Conservation (phyloP, 2,329 filamentous ascomycete genomes). For the Zasmidium angulare region DNA sequence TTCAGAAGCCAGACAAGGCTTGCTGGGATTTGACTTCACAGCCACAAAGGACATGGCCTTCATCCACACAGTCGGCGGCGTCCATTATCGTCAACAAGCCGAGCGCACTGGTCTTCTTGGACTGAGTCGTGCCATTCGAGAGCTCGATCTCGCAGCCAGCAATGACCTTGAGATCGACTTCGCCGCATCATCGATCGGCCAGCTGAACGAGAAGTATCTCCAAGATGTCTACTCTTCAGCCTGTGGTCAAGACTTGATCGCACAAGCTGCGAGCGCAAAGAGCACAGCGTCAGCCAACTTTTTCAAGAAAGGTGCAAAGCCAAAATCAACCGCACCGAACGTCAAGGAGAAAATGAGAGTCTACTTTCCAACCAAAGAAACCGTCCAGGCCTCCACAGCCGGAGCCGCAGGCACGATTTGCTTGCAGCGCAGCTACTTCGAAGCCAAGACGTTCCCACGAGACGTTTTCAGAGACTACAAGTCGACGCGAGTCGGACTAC, state of each 20-base stretch:
- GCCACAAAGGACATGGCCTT: conserved; percentile 72
- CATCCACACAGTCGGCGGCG: conserved; percentile 69
- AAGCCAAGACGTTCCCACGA: conserved; percentile 66
- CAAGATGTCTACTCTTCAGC: conserved; percentile 58
- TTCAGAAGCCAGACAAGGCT: conserved; percentile 63
- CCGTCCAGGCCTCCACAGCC: conserved; percentile 43
- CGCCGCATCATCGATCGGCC: conserved; percentile 78
- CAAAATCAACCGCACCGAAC: background rate
- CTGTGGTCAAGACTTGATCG: conserved; percentile 44
- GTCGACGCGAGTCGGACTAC: conserved; percentile 66
- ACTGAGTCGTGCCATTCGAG: conserved; percentile 64
- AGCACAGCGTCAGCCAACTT: conserved; percentile 25
- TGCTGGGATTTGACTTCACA: conserved; percentile 79
- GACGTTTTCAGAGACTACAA: conserved; percentile 72
- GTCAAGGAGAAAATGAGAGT: conserved; percentile 60
- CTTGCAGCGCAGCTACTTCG: conserved; percentile 71
- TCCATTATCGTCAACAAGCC: conserved; percentile 37
- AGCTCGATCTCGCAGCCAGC: conserved; percentile 56
- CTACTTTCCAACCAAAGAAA: conserved; percentile 76
- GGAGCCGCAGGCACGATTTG: conserved; percentile 76
- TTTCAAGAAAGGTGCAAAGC: conserved; percentile 21
- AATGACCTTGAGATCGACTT: conserved; percentile 58
- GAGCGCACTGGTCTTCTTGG: conserved; percentile 69
- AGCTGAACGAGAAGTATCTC: conserved; percentile 68
- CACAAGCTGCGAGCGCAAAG: conserved; percentile 19